phyloP scores from a whole-genome alignment of 225 moss, liverwort and hornwort species.

The Pseudoscleropodium purum region DNA sequence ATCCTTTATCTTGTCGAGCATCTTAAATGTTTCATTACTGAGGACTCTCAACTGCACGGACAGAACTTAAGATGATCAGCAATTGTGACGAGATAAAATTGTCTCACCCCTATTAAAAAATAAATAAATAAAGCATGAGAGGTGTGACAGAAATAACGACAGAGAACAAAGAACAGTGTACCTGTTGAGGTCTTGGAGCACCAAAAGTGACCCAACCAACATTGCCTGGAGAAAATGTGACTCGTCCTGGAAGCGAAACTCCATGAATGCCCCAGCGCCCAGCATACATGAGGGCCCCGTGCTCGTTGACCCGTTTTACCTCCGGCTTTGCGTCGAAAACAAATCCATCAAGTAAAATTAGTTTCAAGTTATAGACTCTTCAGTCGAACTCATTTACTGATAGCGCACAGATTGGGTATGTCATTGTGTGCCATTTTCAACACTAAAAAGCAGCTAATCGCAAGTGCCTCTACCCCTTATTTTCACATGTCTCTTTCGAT shows the following conservation, averaged over 20 bases:
- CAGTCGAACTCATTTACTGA: neutral
- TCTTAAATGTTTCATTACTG: constrained; percentile 74
- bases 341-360: neutral
- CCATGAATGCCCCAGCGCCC: constrained; percentile 98
- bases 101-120: neutral
- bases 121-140: neutral
- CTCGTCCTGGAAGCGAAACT: constrained; percentile 85
- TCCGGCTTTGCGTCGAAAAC: constrained; percentile 50
- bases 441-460: neutral
- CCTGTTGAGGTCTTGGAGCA: constrained; percentile 90
- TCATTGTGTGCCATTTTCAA: neutral
- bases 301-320: constrained; percentile 73
- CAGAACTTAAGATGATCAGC: neutral
- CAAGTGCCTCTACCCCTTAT: neutral
- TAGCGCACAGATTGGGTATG: neutral
- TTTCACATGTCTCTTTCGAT: neutral
- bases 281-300: constrained; percentile 69
- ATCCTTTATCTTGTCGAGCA: constrained; percentile 71
- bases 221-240: constrained; percentile 86
- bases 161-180: constrained; percentile 5
- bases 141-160: neutral
- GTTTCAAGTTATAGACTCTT: neutral
- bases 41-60: constrained; percentile 71
- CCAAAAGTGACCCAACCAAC: constrained; percentile 93
- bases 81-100: neutral